Base-by-base conservation (phyloP, 2,329 filamentous ascomycete genomes). In the Pseudocercospora eumusae region DNA sequence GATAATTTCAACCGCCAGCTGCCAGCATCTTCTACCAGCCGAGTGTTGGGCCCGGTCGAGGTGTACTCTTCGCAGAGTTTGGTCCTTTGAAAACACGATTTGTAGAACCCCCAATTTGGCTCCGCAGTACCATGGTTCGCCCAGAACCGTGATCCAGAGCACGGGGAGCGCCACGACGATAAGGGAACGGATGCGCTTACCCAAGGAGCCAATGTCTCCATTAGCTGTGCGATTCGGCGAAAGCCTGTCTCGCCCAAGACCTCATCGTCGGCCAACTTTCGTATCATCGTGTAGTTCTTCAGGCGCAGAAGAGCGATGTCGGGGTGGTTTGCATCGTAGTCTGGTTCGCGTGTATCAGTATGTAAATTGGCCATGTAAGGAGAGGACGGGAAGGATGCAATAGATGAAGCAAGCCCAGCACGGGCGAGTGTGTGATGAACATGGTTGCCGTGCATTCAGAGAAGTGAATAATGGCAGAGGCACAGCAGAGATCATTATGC, bases 231-330 rank as follows among this genome's bases (percentile, higher is more conserved):
- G 57, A 96, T 82, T 70, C 84, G 84, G 28, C 87, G 83, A 75
- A 92, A 83, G 15, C 85, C 86, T 70, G 86, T 79, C 52, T 84
- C 78, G 50, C 82, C 81, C 36, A 87, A 80, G 20, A 96, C 81
- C 53, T 90, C 80, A 9, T 81, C 76, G 69, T 93, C 91, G 11
- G 82, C 74, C 36, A 96, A 76, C 72, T 86, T 86, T 62, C 82
- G 86, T 40, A 86, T 83, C 21, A 96, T 77, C 0, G 89, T 93
- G 74, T 89, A 96, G 75, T 88, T 95, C 64, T 87, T 84, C 71
- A 97, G 81, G 69, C 92, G 89, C 59, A 96, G 81, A 57, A 97
- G 82, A 59, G 88, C 86, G 70, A 96, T 92, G 68, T 96, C 89
- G 45, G 84, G 80, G 73, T 96, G 90, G 61, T 90, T 87, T 20